Evolutionary conservation across 2,329 filamentous ascomycete species (phyloP).

Genomic region (Aspergillus sclerotialis): DNA sequence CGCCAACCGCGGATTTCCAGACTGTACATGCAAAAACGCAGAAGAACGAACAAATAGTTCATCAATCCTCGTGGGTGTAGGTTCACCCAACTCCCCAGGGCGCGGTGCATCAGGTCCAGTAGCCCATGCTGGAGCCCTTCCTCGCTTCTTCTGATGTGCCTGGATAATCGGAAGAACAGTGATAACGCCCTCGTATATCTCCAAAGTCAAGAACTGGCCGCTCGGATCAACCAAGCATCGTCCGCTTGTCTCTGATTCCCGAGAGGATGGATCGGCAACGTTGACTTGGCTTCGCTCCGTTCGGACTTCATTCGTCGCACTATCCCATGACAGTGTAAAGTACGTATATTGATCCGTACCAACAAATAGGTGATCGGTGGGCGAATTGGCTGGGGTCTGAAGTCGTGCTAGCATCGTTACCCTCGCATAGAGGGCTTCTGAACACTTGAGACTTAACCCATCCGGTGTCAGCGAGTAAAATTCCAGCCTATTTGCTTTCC

Average conservation of each 20-base stretch:
- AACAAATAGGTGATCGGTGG: conserved; percentile 81
- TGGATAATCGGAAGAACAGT: conserved; percentile 56
- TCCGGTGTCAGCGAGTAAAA: conserved; percentile 63
- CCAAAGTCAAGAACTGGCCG: conserved; percentile 59
- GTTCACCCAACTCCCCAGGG: conserved; percentile 54
- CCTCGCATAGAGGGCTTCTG: conserved; percentile 73
- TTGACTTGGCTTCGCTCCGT: conserved; percentile 55
- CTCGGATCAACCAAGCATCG: conserved; percentile 78
- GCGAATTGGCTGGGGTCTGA: conserved; percentile 56
- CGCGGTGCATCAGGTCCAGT: conserved; percentile 23
- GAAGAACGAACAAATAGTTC: conserved; percentile 62
- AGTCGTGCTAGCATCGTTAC: conserved; percentile 67
- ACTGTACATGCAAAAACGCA: conserved; percentile 54
- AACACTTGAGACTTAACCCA: conserved; percentile 58
- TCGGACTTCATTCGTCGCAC: conserved; percentile 44
- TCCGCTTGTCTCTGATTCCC: conserved; percentile 76
- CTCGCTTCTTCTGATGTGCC: conserved; percentile 45
- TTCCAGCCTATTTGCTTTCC: conserved; percentile 79
- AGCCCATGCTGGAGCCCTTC: conserved; percentile 17
- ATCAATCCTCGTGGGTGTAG: conserved; percentile 55
- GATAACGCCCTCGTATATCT: conserved; percentile 62
- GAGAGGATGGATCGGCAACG: conserved; percentile 52
- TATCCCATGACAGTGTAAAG: conserved; percentile 82
- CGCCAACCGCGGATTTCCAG: conserved; percentile 53
- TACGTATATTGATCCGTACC: conserved; percentile 87